Evolutionary conservation across 176 grass and related monocot genomes (phyloP), one percentile per base, ranked within the genome.

Genomic region (Oryza meyeriana): DNA sequence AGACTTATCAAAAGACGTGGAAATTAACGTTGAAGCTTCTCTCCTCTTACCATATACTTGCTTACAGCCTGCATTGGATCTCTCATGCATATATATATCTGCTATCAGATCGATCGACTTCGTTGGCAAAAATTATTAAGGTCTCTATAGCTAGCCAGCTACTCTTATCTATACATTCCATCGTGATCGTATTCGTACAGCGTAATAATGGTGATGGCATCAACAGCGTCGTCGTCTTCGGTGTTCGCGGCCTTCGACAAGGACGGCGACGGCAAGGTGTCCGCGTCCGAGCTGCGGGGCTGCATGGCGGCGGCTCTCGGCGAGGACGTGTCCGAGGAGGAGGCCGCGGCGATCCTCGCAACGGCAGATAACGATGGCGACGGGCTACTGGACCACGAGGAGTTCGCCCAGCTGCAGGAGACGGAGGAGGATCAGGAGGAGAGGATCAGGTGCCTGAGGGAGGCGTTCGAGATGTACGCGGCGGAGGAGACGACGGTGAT

Each of bases 261-360:
- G 62, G 78, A 90, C 72, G 85, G 91, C 18, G 91, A 93, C 78
- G 91, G 91, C 34, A 93, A 90, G 73, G 83, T 93, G 24, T 90
- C 91, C 0, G 64, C 73, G 34, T 35, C 80, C 5, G 91, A 93
- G 73, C 85, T 93, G 35, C 52, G 69, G 35, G 20, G 59, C 50
- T 74, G 77, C 73, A 64, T 87, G 69, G 78, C 41, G 28, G 52
- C 30, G 2, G 42, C 38, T 12, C 48, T 85, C 2, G 91, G 50
- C 38, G 86, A 85, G 57, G 87, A 67, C 12, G 17, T 83, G 10
- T 66, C 82, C 13, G 66, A 66, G 42, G 76, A 71, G 65, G 90
- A 89, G 4, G 84, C 80, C 1, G 81, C 64, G 9, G 84, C 80
- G 7, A 52, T 87, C 71, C 14, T 92, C 25, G 84, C 79, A 10